phyloP scores from a whole-genome alignment of 179 eudicot species.

The Monotropa hypopitys region DNA sequence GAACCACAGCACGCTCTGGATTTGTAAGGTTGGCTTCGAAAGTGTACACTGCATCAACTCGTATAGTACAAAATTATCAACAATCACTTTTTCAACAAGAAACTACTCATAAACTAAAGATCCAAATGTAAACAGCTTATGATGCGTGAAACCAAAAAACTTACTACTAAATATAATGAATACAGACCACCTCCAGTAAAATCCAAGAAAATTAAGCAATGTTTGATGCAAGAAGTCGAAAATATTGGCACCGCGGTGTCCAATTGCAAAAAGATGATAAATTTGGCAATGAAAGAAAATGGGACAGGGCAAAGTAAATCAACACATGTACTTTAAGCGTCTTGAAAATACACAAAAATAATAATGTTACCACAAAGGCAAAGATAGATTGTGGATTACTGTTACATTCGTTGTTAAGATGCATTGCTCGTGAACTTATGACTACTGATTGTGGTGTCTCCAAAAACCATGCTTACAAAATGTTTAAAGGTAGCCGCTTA shows the following conservation, averaged over 20 bases:
- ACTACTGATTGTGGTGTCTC: neutral
- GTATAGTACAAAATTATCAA: neutral
- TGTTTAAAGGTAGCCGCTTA: neutral
- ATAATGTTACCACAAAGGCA: neutral
- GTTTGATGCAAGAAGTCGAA: neutral
- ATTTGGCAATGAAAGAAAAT: neutral
- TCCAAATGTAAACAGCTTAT: neutral
- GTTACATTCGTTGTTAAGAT: neutral
- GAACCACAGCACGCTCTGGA: conserved; percentile 61
- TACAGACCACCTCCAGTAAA: neutral
- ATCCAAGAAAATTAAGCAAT: neutral
- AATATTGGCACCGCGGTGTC: neutral
- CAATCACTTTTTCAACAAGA: neutral
- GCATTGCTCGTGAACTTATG: neutral
- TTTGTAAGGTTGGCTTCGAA: conserved; percentile 44
- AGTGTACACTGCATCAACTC: conserved; percentile 42
- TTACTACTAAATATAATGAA: neutral
- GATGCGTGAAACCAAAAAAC: neutral
- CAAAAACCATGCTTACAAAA: neutral
- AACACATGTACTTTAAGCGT: neutral
- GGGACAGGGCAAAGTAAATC: neutral
- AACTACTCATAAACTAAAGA: neutral
- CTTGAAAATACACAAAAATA: neutral
- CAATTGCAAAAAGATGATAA: neutral
- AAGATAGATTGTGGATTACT: neutral